Evolutionary conservation across 495 filamentous ascomycete species (phyloP), one percentile per base, ranked within the genome.

Genomic region (Cercophora scortea): DNA sequence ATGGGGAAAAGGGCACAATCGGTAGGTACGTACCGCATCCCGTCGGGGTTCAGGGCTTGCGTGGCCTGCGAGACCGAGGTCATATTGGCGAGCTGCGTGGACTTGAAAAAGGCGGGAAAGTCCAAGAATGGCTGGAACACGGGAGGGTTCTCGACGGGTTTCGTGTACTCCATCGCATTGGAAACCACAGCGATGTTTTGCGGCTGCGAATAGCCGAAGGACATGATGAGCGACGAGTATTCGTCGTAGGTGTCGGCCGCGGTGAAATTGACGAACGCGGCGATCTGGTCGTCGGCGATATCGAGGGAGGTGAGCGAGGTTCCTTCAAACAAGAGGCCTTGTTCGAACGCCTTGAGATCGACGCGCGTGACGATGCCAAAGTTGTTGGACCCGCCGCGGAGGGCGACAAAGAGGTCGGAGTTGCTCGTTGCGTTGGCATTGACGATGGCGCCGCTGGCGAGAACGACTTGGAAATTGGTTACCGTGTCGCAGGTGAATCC

Each of bases 401-500:
- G 67, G 7, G 76, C 79, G 62, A 70, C 71, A 61, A 65, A 79
- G 3, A 83, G 67, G 55, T 81, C 79, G 2, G 65, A 15, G 55
- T 79, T 46, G 10, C 50, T 43, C 6, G 38, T 65, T 1, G 64
- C 57, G 5, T 78, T 76, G 7, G 70, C 71, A 1, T 66, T 63
- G 12, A 76, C 65, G 40, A 80, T 60, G 36, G 58, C 70, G 8
- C 77, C 77, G 53, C 83, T 74, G 8, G 78, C 78, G 8, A 87
- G 72, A 5, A 86, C 82, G 8, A 86, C 76, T 57, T 80, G 64
- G 52, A 71, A 81, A 25, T 64, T 69, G 9, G 62, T 49, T 0
- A 78, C 75, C 10, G 69, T 73, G 59, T 84, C 74, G 32, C 70
- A 78, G 3, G 74, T 68, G 67, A 66, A 79, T 16, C 81, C 82